Conservation (phyloP, 495 filamentous ascomycete genomes). For the Penicillium crystallinum region DNA sequence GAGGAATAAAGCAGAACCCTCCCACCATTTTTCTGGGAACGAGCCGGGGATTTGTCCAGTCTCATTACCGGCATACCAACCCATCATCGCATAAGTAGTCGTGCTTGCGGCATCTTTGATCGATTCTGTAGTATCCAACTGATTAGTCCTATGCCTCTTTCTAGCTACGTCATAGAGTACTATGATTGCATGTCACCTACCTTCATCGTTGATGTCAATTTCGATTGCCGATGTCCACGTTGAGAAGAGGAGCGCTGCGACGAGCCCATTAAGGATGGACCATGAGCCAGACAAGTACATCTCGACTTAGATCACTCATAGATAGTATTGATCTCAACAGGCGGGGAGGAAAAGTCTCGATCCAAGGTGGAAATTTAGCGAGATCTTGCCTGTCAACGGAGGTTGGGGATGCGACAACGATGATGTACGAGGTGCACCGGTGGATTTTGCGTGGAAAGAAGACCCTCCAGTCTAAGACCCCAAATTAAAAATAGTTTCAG, state of each 20-base stretch:
- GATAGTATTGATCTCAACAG: not conserved
- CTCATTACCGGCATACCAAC: slow-evolving; percentile 60
- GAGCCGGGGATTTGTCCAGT: slow-evolving; percentile 56
- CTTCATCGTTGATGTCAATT: slow-evolving; percentile 1
- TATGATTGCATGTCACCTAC: not conserved
- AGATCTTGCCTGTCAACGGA: not conserved
- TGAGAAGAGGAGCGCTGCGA: not conserved
- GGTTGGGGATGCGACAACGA: slow-evolving; percentile 2
- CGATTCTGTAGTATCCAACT: slow-evolving; percentile 51
- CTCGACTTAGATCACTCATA: slow-evolving; percentile 1
- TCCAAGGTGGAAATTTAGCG: not conserved
- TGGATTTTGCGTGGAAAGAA: not conserved
- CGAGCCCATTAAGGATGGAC: slow-evolving; percentile 3
- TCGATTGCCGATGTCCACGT: slow-evolving; percentile 1
- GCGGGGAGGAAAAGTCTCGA: not conserved
- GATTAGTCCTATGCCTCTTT: not conserved
- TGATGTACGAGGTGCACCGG: not conserved
- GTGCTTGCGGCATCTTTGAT: slow-evolving; percentile 56
- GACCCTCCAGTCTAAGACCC: not conserved
- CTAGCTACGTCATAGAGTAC: not conserved
- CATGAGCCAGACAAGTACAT: slow-evolving; percentile 8
- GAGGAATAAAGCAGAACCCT: slow-evolving; percentile 58
- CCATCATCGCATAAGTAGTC: slow-evolving; percentile 59
- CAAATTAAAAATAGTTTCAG: slow-evolving; percentile 9
- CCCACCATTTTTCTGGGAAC: slow-evolving; percentile 65